Evolutionary conservation across 257 asterid genomes (phyloP), one percentile per base, ranked within the genome.

Genomic region (Fraxinus excelsior): DNA sequence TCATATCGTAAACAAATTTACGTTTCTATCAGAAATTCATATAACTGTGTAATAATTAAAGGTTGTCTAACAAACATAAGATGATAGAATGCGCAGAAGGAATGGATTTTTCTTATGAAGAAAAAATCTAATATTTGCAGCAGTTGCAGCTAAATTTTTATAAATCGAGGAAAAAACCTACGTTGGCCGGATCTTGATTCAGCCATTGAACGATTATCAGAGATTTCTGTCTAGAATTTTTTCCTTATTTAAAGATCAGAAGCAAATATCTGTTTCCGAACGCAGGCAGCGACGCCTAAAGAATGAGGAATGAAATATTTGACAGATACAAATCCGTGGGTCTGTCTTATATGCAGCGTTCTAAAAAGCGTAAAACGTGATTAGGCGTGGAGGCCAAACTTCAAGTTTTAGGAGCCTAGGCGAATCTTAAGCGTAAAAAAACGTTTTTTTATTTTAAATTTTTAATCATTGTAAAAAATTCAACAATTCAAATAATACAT

Each of bases 121-220:
- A 71, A 28, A 64, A 25, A 1, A 56, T 18, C 44, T 19, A 49
- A 23, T 14, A n/a, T 34, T 19, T 37, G 2, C 16, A 12, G 26
- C 51, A 10, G 32, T 23, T 10, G 40, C n/a, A 0, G 21, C 3
- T 28, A 35, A 35, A 58, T 2, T 11, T 29, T 3, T 28, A 9
- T 37, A 4, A n/a, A 34, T 2, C 29, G 6, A 18, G 29, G 25
- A 28, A 19, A 11, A 53, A 72, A 70, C 51, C n/a, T 74, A 88
- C 95, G 90, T 79, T 93, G 71, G 44, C 67, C 71, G 23, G 76
- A 53, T 34, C 75, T 79, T 25, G 88, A 79, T 72, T 85, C 91
- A 21, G 90, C 85, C 93, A 91, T 89, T 40, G 38, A 82, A 46
- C 79, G 80, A 72, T 49, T 70, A 13, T 56, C 73, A 3, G 26